Conservation (phyloP, 352 stramenopile species). For the Phytophthora sojae region DNA sequence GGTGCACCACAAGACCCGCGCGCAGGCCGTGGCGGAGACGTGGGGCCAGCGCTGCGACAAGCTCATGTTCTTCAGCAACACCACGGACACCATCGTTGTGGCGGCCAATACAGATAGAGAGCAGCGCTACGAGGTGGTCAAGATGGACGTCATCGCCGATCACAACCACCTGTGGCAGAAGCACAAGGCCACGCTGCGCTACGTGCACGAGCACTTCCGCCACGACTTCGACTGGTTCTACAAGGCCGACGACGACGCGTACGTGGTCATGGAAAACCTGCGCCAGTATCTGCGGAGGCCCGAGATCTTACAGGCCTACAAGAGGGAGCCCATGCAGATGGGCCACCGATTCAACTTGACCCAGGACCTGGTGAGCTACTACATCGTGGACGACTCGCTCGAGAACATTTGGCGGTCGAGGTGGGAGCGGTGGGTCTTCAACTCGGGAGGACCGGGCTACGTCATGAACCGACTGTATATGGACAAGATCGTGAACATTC, state of each 20-base stretch:
- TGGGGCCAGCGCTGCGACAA: constrained; percentile 85
- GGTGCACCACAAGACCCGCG: constrained; percentile 63
- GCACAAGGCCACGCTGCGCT: constrained; percentile 76
- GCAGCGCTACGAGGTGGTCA: constrained; percentile 61
- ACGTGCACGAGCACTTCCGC: constrained; percentile 75
- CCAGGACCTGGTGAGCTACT: constrained; percentile 75
- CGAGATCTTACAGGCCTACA: constrained; percentile 67
- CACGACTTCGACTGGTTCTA: constrained; percentile 90
- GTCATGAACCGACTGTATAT: constrained; percentile 83
- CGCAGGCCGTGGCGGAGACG: constrained; percentile 76
- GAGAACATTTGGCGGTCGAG: constrained; percentile 58
- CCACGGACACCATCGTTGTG: constrained; percentile 55
- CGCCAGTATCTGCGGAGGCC: constrained; percentile 63
- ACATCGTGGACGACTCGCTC: constrained; percentile 72
- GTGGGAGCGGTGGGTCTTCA: constrained; percentile 85
- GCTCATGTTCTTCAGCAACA: constrained; percentile 88
- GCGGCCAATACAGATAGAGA: constrained; percentile 30
- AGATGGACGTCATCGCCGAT: constrained; percentile 73
- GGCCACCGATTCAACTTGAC: constrained; percentile 84
- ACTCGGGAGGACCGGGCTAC: constrained; percentile 80
- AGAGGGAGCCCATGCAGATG: constrained; percentile 77
- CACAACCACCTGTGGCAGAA: constrained; percentile 89
- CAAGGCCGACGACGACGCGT: constrained; percentile 86
- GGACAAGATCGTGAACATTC: constrained; percentile 67
- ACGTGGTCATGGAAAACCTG: constrained; percentile 85